Percentiles rank a stretch among this genome's conserved stretches.
Evolutionary conservation across 75 land plant species (phyloP).

Genomic region (Selaginella moellendorffii): DNA sequence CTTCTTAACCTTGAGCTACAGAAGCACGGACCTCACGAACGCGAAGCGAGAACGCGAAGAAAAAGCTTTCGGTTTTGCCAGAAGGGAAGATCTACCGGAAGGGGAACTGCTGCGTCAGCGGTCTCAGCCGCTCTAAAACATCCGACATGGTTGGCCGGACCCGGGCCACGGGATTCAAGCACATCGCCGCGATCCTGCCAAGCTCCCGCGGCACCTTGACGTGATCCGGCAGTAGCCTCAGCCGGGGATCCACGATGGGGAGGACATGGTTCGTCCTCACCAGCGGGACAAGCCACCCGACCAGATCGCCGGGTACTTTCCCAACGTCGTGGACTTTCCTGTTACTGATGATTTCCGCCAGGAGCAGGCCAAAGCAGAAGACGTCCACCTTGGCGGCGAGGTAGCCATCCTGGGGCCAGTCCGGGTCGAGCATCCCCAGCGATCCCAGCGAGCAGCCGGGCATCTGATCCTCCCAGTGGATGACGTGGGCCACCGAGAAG

Average conservation of each 20-base stretch:
- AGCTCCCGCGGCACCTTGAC: not conserved
- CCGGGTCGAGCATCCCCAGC: conserved; percentile 8
- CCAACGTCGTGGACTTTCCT: conserved; percentile 6
- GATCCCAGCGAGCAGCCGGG: not conserved
- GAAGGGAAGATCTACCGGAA: not conserved
- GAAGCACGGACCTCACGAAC: no score
- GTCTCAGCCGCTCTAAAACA: conserved; percentile 8
- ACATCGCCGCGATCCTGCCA: conserved; percentile 5
- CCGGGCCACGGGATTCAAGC: not conserved
- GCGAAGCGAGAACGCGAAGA: no score
- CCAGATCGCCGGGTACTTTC: not conserved
- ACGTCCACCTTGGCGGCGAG: conserved; percentile 23
- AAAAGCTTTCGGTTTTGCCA: no score
- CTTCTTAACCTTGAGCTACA: no score
- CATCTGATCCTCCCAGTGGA: not conserved
- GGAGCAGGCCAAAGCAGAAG: conserved; percentile 34
- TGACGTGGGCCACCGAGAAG: conserved; percentile 1
- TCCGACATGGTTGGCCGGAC: conserved; percentile 13
- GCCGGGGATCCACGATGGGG: not conserved
- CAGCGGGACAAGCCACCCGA: not conserved
- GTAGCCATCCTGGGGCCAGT: not conserved
- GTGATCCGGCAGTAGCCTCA: not conserved
- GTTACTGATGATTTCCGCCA: conserved; percentile 29
- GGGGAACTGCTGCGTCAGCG: conserved; percentile 4
- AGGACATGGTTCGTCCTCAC: not conserved